phyloP scores from a whole-genome alignment of 1,284 basidiomycete species.

The Coniferiporia weirii region DNA sequence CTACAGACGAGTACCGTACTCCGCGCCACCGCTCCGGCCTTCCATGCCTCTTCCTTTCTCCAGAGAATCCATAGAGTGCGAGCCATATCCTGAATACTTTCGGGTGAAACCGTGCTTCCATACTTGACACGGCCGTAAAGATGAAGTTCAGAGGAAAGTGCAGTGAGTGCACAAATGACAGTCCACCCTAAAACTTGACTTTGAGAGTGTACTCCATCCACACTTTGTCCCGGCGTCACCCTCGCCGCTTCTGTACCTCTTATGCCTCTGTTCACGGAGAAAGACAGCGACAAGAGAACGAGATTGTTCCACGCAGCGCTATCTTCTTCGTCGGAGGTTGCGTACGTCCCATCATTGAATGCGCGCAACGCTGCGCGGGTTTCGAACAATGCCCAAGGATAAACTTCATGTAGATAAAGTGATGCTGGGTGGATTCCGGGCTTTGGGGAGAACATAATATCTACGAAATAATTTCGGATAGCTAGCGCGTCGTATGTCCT shows the following conservation, averaged over 20 bases:
- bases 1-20: slow-evolving; percentile 28
- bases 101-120: not conserved
- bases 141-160: slow-evolving; percentile 21
- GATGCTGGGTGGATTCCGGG: not conserved
- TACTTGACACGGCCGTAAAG: not conserved
- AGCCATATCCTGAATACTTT: slow-evolving; percentile 7
- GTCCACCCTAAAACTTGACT: slow-evolving; percentile 26
- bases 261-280: not conserved
- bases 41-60: slow-evolving; percentile 16
- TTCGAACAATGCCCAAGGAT: slow-evolving; percentile 15
- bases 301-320: slow-evolving; percentile 16
- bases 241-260: not conserved
- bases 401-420: slow-evolving; percentile 6
- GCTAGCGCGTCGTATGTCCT: slow-evolving; percentile 3
- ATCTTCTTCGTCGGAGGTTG: slow-evolving; percentile 8
- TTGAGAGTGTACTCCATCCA: slow-evolving; percentile 20
- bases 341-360: slow-evolving; percentile 12
- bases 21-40: slow-evolving; percentile 18
- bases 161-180: slow-evolving; percentile 24
- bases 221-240: slow-evolving; percentile 25
- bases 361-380: slow-evolving; percentile 11
- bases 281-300: slow-evolving; percentile 14
- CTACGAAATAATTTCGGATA: slow-evolving; percentile 8
- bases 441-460: slow-evolving; percentile 9
- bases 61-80: slow-evolving; percentile 16